Base-by-base conservation (phyloP, 495 filamentous ascomycete genomes). In the Xylaria flabelliformis region DNA sequence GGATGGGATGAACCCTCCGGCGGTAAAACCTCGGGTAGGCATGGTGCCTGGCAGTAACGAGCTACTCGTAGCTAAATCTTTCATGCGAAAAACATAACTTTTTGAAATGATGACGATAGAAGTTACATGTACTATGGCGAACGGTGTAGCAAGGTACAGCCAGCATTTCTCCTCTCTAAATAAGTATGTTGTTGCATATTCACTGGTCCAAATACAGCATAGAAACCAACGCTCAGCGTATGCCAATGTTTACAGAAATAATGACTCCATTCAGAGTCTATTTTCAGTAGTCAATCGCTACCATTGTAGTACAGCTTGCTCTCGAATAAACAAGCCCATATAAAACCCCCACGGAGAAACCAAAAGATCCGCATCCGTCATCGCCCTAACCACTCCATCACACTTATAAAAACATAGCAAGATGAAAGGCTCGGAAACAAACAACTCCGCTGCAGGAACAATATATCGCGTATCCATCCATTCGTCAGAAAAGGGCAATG, bases 11-110 rank as follows among this genome's bases (percentile, higher is more conserved):
- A 26, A 48, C 26, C 51, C 24, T 44, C 32, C 32, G 21, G 39
- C 69, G 69, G 69, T 17, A 71, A 71, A 71, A 66, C 48, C 50
- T 71, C 69, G 69, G 69, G 24, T 26, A 15, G 8, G 36, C 41
- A 36, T n/a, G 10, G 10, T 55, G 13, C 10, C 51, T 56, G 2
- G 12, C 4, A 56, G 24, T 32, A 12, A 0, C n/a, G 9, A 32
- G 53, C 53, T 17, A 56, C 4, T 12, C 51, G 15, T 55, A 21
- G 8, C 48, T 53, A 9, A 1, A 12, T 34, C 9, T 34, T 21
- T 36, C 3, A 10, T 61, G 32, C 13, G 5, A 21, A 61, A 3
- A 61, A 21, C 17, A 19, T 21, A 17, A 12, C n/a, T 4, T 39
- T 17, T 21, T 12, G 34, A 39, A 13, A 61, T 21, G 10, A 12